Evolutionary conservation across 768 basidiomycete genomes (phyloP).

Genomic region (Mycena belliarum): DNA sequence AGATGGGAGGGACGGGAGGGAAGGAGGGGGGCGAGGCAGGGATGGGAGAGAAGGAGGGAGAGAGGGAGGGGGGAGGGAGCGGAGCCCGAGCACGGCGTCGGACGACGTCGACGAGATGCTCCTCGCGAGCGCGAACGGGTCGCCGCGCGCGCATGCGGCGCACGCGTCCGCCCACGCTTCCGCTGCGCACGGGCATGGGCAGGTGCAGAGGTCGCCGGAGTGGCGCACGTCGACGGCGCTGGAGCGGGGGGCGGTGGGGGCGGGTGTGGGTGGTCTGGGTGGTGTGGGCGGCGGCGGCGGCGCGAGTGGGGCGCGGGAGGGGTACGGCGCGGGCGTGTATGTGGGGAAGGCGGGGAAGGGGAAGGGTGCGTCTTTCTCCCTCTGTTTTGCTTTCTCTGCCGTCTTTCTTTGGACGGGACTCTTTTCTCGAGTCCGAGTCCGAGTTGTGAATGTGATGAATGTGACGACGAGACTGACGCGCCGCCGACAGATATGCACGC

Average conservation of each 20-base stretch:
- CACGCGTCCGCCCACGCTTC: not conserved
- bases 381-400: not conserved
- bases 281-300: not conserved
- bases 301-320: not conserved
- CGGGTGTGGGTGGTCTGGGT: not conserved
- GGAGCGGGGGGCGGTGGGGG: not conserved
- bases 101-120: conserved; percentile 19
- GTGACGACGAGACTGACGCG: not conserved
- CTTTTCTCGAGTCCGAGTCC: too few species aligned
- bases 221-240: too few species aligned
- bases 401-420: too few species aligned
- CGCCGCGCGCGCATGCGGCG: not conserved
- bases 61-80: not conserved
- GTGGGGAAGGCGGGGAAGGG: not conserved
- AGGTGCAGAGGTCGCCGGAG: not conserved
- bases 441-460: too few species aligned
- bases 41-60: not conserved
- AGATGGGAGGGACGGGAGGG: not conserved
- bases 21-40: not conserved
- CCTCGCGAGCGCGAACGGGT: conserved; percentile 13
- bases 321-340: not conserved
- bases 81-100: conserved; percentile 10
- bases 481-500: not conserved
- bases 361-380: not conserved
- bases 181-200: not conserved